These are phyloP conservation scores for Candida coleopterorum DNA, from an alignment of 805 yeast species.

Conservation along the genomic window DNA sequence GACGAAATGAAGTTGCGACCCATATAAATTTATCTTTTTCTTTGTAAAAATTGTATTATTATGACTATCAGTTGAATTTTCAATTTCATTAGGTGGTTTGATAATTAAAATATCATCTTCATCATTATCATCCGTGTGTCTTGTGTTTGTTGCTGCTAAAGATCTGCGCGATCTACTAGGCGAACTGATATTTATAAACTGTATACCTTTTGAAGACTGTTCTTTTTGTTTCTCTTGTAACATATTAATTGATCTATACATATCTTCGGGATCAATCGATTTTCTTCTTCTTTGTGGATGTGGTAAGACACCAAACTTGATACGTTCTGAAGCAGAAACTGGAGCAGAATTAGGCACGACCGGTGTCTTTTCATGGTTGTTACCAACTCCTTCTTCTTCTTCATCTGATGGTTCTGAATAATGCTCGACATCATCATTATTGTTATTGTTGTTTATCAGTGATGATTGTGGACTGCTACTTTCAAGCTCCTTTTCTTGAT, in stretches of 20 bases:
- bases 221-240: constrained; percentile 49
- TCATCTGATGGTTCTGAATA: constrained; percentile 43
- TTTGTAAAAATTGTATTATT: constrained; percentile 33
- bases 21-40: constrained; percentile 9
- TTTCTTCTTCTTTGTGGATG: constrained; percentile 36
- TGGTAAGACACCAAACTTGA: constrained; percentile 59
- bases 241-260: constrained; percentile 79
- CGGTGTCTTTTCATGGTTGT: neutral
- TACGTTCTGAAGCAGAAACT: constrained; percentile 2
- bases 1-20: constrained; percentile 21
- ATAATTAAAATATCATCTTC: constrained; percentile 74
- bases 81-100: constrained; percentile 73
- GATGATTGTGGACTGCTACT: constrained; percentile 7
- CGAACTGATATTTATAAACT: constrained; percentile 3
- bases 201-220: constrained; percentile 9
- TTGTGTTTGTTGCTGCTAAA: constrained; percentile 11
- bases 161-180: constrained; percentile 2
- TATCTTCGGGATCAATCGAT: constrained; percentile 70
- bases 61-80: constrained; percentile 22
- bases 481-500: constrained; percentile 4
- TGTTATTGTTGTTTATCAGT: constrained; percentile 1
- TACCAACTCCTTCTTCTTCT: constrained; percentile 12
- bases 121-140: constrained; percentile 27
- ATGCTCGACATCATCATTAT: constrained; percentile 19
- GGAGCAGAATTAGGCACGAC: neutral